phyloP scores from a whole-genome alignment of 192 early-diverging fungal species.

The Borealophlyctis nickersoniae region DNA sequence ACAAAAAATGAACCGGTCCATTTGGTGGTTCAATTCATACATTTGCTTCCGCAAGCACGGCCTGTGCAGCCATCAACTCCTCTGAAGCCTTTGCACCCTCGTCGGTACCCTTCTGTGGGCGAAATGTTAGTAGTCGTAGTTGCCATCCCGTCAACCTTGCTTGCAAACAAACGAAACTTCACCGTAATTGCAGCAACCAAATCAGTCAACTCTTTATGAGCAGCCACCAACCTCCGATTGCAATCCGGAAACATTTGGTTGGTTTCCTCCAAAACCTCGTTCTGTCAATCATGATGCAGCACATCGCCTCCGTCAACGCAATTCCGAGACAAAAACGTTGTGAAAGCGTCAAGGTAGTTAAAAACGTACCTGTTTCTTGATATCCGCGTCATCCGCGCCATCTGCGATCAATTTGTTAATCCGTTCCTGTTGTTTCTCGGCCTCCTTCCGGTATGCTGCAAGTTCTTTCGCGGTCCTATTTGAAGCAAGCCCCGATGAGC shows the following conservation, averaged over 20 bases:
- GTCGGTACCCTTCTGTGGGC: no score
- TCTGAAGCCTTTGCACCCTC: no score
- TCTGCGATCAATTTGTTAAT: constrained; percentile 39
- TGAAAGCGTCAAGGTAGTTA: not conserved
- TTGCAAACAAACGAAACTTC: no score
- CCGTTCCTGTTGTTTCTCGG: constrained; percentile 34
- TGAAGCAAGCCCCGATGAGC: no score
- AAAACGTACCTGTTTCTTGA: constrained; percentile 39
- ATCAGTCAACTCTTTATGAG: constrained; percentile 31
- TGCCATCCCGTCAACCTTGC: no score
- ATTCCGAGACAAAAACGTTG: not conserved
- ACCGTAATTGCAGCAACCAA: not conserved
- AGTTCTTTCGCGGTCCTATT: constrained; percentile 45
- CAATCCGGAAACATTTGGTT: constrained; percentile 46
- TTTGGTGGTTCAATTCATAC: no score
- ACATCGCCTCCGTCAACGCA: not conserved
- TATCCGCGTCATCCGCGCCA: constrained; percentile 35
- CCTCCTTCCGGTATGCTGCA: constrained; percentile 32
- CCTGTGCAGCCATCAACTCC: no score
- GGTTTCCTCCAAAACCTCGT: constrained; percentile 49
- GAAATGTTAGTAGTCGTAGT: no score
- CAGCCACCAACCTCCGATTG: constrained; percentile 28
- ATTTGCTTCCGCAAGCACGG: no score
- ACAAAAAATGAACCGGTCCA: no score
- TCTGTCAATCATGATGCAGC: constrained; percentile 18